A percentile compares a stretch with the other conserved stretches of the same genome.
Conservation (phyloP, 2,329 filamentous ascomycete species). For the Lasiodiplodia citricola region DNA sequence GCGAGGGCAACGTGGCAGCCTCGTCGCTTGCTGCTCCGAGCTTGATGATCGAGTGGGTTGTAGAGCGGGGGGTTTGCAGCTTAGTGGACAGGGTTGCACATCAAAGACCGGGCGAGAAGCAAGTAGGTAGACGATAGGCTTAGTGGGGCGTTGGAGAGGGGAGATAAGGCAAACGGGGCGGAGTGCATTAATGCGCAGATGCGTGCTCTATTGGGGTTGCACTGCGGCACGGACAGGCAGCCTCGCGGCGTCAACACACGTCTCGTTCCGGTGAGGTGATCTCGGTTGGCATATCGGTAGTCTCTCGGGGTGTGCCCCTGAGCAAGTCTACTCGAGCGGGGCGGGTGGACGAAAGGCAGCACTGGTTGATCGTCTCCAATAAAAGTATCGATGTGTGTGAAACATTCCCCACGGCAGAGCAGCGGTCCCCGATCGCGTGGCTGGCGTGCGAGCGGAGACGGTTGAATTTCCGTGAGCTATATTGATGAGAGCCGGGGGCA, state of each 20-base stretch:
- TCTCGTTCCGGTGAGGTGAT: neutral
- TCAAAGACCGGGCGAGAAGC: neutral
- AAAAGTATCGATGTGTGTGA: neutral
- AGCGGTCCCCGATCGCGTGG: constrained; percentile 5
- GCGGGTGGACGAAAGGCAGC: neutral
- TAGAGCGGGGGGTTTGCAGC: neutral
- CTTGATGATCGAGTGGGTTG: neutral
- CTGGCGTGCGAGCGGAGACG: neutral
- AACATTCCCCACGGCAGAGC: constrained; percentile 12
- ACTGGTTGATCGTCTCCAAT: neutral
- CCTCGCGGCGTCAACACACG: neutral
- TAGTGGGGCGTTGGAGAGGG: neutral
- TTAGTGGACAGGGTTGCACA: neutral
- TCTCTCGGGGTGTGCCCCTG: neutral
- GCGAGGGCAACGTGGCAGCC: neutral
- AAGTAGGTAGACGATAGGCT: neutral
- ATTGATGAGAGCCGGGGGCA: constrained; percentile 2
- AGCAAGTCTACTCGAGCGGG: neutral
- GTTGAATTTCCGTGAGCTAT: neutral
- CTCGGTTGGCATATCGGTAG: neutral
- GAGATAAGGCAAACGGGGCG: neutral
- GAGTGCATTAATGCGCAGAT: neutral
- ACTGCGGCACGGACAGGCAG: neutral
- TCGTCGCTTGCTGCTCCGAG: neutral
- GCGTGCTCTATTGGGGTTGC: too few relatives aligned